Evolutionary conservation across 2,329 filamentous ascomycete species (phyloP).

Genomic region (Hymenoscyphus linearis): DNA sequence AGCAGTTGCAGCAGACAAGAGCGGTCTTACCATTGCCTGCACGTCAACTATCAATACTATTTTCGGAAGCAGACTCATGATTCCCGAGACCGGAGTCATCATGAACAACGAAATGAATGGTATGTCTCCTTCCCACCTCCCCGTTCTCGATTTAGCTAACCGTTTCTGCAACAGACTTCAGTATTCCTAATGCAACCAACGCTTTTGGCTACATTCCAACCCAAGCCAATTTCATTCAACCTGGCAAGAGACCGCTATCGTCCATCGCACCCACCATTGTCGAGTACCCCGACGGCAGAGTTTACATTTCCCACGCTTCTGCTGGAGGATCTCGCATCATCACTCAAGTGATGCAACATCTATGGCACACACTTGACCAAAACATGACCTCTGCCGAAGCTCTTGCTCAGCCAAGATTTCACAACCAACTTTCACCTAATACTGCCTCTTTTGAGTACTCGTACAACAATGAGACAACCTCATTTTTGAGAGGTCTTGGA

Average conservation of each 20-base stretch:
- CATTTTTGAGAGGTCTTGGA: conserved; percentile 50
- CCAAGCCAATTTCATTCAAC: conserved; percentile 59
- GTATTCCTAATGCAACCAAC: conserved; percentile 57
- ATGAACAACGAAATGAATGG: conserved; percentile 61
- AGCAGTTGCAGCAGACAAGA: conserved; percentile 49
- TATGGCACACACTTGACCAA: conserved; percentile 58
- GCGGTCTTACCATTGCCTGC: conserved; percentile 56
- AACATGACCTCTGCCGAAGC: conserved; percentile 47
- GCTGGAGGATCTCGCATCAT: conserved; percentile 64
- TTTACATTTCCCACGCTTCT: conserved; percentile 57
- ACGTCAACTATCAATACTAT: conserved; percentile 64
- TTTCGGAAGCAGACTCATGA: conserved; percentile 58
- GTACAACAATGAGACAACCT: conserved; percentile 56
- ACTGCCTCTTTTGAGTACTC: conserved; percentile 52
- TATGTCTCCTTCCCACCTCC: conserved; percentile 28
- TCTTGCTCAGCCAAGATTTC: conserved; percentile 52
- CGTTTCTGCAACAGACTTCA: conserved; percentile 46
- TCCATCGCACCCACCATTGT: conserved; percentile 61
- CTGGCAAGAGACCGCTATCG: conserved; percentile 60
- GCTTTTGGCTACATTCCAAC: conserved; percentile 61
- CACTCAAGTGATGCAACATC: conserved; percentile 59
- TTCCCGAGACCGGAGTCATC: conserved; percentile 63
- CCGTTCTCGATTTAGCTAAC: conserved; percentile 3
- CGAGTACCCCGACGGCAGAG: conserved; percentile 48
- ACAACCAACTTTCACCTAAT: conserved; percentile 59